A percentile compares a stretch with the other conserved stretches of the same genome.
Conservation (phyloP, 768 basidiomycete genomes). For the Phylloporus rhodoxanthus region DNA sequence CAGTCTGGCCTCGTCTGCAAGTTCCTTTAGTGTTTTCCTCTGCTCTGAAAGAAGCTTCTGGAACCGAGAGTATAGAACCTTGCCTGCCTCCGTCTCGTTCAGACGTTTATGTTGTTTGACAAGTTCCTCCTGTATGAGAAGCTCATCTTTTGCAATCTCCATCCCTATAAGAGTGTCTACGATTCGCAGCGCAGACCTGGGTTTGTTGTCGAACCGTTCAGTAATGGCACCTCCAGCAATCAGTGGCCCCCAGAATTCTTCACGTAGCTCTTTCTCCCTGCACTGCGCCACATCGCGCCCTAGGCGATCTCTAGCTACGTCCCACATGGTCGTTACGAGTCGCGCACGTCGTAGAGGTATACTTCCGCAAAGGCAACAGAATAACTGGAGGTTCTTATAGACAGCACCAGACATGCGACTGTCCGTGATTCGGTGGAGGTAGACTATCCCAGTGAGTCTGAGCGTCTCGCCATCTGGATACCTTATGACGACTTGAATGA, state of each 20-base stretch:
- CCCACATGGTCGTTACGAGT: conserved; percentile 37
- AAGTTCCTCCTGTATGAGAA: too few species aligned
- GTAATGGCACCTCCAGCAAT: not conserved
- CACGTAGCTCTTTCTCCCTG: too few species aligned
- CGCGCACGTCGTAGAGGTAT: conserved; percentile 9
- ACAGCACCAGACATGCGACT: conserved; percentile 30
- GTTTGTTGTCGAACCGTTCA: conserved; percentile 1
- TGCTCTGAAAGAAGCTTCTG: too few species aligned
- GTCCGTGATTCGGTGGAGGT: conserved; percentile 32
- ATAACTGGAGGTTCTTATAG: conserved; percentile 26
- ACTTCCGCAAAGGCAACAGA: conserved; percentile 32
- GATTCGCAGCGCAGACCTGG: not conserved
- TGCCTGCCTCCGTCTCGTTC: too few species aligned
- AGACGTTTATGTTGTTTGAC: too few species aligned
- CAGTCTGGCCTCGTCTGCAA: too few species aligned
- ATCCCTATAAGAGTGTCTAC: not conserved
- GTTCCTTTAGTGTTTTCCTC: too few species aligned
- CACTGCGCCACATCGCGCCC: too few species aligned
- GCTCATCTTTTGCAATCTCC: too few species aligned
- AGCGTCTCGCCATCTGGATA: not conserved
- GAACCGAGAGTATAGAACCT: too few species aligned
- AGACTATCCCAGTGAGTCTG: conserved; percentile 29
- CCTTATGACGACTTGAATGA: not conserved
- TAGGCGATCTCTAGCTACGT: conserved; percentile 1
- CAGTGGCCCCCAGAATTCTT: conserved; percentile 11